Evolutionary conservation across 495 filamentous ascomycete genomes (phyloP), one percentile per base, ranked within the genome.

Genomic region (Hypoxylon intermedium): DNA sequence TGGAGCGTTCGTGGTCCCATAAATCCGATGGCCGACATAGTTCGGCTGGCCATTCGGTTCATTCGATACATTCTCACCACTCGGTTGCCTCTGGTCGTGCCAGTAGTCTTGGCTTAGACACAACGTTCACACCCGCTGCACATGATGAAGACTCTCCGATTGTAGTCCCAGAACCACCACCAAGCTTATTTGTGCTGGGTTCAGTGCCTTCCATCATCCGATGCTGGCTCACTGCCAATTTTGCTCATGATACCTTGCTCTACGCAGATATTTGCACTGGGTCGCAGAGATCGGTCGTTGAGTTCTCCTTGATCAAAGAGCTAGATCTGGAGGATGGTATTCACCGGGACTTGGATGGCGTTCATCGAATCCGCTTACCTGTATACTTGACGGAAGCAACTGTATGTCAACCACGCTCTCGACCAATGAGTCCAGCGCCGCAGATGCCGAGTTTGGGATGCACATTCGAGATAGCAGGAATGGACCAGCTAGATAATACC

Each of bases 11-110:
- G 11, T 80, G 88, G 6, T 98, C 94, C 18, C 92, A 97, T 75
- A 96, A 94, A 65, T 98, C 94, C 0, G 95, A 98, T 68, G 94
- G 95, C n/a, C 81, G 93, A 47, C 90, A 93, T 72, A 98, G 94
- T 72, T 95, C 92, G 0, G 89, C 89, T 6, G 90, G 90, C 18
- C 87, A 93, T 58, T 96, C 91, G 4, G 84, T 87, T 58, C 86
- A 90, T 65, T 86, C 83, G 40, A 74, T 84, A 51, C 67, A 70
- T 57, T 71, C 68, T 20, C 65, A 68, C 26, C 82, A 85, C 58
- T 89, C 82, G 9, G 76, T 71, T 28, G 79, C 82, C 16, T 93
- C 90, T 5, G 89, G 88, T 1, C 83, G 91, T 5, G 88, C 88
- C 13, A 96, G 90, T 73, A 97, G 91, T 70, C 77, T 97, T 18